Base-by-base conservation (phyloP, 768 basidiomycete genomes). In the Boletellus emodensis region DNA sequence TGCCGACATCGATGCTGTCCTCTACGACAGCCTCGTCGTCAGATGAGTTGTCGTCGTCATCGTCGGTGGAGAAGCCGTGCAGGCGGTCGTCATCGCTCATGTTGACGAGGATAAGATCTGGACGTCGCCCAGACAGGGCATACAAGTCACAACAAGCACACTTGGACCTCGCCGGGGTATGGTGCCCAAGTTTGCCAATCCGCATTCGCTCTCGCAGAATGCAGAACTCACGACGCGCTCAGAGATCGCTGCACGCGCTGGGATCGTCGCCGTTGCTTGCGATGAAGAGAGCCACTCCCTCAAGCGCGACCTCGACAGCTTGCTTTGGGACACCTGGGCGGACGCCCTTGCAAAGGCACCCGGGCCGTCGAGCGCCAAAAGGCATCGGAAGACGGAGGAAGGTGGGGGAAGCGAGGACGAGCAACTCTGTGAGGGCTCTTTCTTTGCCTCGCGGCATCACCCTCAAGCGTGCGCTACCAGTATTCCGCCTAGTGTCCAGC, bases 21-120 rank as follows among this genome's bases (percentile, higher is more conserved):
- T 75, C 77, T 46, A 74, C 75, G 22, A 70, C 67, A 12, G 79
- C 78, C 53, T 90, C 88, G 22, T 91, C 92, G 48, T 90, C 90
- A 9, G 87, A 90, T 32, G 86, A 85, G 49, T 80, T 26, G 4
- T 26, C 30, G 30, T 30, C 30, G 30, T 30, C 81, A 42, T 84
- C 84, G 57, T 89, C 87, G 6, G 85, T 83, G 1, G 87, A 86
- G 64, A 91, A 89, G 12, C 87, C 89, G 53, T 83, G 77, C 15
- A 90, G 56, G 44, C 79, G 76, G 6, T 78, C 71, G n/a, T 77
- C 74, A 22, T 65, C 61, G 17, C 54, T 66, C 62, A 63, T 63
- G n/a, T 48, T 30, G 17, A 48, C 15, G 9, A 30, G 30, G 11
- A 11, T 3, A 12, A 20, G 11, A 26, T 40, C 18, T 32, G 20